Evolutionary conservation across 345 rosid genomes (phyloP), one percentile per base, ranked within the genome.

Genomic region (Turritis glabra): DNA sequence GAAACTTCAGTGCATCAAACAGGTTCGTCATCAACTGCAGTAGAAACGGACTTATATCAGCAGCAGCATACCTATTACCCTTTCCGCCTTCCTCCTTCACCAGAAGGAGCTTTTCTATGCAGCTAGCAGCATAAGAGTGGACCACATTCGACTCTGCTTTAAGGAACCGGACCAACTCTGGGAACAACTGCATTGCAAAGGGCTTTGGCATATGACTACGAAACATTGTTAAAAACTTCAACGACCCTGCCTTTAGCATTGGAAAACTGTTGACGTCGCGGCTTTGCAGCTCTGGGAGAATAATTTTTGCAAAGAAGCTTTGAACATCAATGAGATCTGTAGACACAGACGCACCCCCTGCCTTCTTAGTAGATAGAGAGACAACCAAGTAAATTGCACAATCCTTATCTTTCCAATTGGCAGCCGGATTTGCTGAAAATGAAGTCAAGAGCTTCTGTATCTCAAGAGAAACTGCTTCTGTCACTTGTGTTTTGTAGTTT

Each of bases 81-180:
- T 58, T 86, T 44, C 90, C 91, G n/a, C 86, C 87, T 55, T 92
- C 96, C n/a, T 92, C 97, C 92, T 85, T 96, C 38, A 96, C 97
- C 67, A 89, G 76, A 88, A 96, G 81, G 21, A 96, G 91, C 77
- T 92, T 95, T 77, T 96, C 99, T 76, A 92, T 85, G 74, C 98
- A 96, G 67, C 85, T 90, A 17, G 99, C 97, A 76, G 99, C 96
- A 69, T 96, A 92, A 69, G 99, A 96, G 81, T 96, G 99, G 72
- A 96, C 98, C 50, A 92, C 99, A 62, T 88, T 88, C 12, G 96
- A 88, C 82, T 89, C 93, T 23, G 97, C 88, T 40, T 71, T 82
- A 52, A 96, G 97, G 74, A 82, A 90, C 72, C 92, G 83, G 64
- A 86, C 85, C 84, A 96, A 68, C 75, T 89, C 88, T 0, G 91